Base-by-base conservation (phyloP, 192 early-diverging fungal genomes). In the Coemansia sp. region DNA sequence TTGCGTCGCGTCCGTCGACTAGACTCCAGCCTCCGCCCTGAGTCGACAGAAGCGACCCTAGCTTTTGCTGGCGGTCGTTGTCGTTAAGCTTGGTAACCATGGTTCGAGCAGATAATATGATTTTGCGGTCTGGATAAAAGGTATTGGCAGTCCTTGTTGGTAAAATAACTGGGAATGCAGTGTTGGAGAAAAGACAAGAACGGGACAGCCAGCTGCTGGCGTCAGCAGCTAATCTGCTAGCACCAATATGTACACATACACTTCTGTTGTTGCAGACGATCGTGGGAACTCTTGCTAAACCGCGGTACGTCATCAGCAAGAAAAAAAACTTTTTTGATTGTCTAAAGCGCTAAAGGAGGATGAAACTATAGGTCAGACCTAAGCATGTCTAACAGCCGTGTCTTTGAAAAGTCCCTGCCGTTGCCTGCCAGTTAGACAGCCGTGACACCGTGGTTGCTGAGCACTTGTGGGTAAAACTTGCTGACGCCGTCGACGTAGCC, bases 1-100 rank as follows among this genome's bases (percentile, higher is more conserved):
- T 90, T 25, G 88, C 89, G 64, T 93, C 92, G 38, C 91, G 84
- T 11, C 76, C 80, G 18, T 77, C 65, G 14, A 84, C 85, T n/a
- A 91, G 52, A 48, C 67, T 67, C 92, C 92, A 93, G 54, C 83
- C 87, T 38, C 56, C 55, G 25, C 40, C 49, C n/a, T 36, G 25
- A n/a, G 59, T 17, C 51, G 51, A 30, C 11, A 76, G 52, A 14
- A 77, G 66, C 12, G 80, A 72, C n/a, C 22, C 68, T 20, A 77
- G 75, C 54, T 32, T 48, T 28, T 55, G 64, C 18, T 61, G 52
- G 64, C 74, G 80, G 32, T 82, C 71, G 3, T 58, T 33, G 38
- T 14, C 45, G 8, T 74, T 61, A 20, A 76, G 75, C 22, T 63
- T 57, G n/a, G 42, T 33, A 34, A 31, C 65, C 77, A 80, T 80